These are phyloP conservation scores for Aspergillus sp. DNA, from an alignment of 2,329 filamentous ascomycete species.

Conservation along the genomic window DNA sequence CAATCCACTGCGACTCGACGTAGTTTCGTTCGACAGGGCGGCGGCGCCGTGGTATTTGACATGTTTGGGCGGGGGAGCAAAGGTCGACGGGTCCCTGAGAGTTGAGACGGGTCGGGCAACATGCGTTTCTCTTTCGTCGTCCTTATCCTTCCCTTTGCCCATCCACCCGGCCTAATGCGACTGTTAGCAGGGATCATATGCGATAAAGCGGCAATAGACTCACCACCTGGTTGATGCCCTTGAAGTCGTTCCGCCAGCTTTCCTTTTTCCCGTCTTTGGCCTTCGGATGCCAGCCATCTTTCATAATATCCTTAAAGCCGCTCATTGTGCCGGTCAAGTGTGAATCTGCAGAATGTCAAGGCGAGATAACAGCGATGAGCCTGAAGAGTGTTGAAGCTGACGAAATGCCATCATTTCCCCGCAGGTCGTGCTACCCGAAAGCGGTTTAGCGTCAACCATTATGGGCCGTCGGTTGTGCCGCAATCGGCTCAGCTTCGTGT, in stretches of 20 bases:
- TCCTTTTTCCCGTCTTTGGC: slow-evolving; percentile 54
- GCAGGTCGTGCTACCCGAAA: slow-evolving; percentile 2
- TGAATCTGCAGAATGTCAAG: not conserved
- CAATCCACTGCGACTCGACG: slow-evolving; percentile 43
- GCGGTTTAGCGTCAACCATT: not conserved
- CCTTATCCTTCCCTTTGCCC: slow-evolving; percentile 53
- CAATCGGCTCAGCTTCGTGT: not conserved
- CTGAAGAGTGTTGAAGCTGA: not conserved
- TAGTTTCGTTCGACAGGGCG: slow-evolving; percentile 46
- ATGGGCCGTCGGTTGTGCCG: not conserved
- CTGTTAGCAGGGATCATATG: slow-evolving; percentile 15
- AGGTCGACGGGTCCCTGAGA: slow-evolving; percentile 73
- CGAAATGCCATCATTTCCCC: slow-evolving; percentile 9
- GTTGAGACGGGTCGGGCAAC: slow-evolving; percentile 64
- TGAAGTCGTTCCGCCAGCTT: slow-evolving; percentile 57
- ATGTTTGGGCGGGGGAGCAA: slow-evolving; percentile 77
- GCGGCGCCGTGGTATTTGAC: slow-evolving; percentile 50
- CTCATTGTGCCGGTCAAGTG: slow-evolving; percentile 39
- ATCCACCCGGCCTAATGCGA: slow-evolving; percentile 56
- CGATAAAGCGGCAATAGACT: slow-evolving; percentile 12
- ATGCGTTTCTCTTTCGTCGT: slow-evolving; percentile 49
- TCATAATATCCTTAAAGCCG: slow-evolving; percentile 48
- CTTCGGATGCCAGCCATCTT: slow-evolving; percentile 57
- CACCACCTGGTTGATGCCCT: slow-evolving; percentile 58
- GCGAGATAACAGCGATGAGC: not conserved